These are phyloP conservation scores for Starmerella etchellsii DNA, from an alignment of 805 yeast species.

Conservation along the genomic window DNA sequence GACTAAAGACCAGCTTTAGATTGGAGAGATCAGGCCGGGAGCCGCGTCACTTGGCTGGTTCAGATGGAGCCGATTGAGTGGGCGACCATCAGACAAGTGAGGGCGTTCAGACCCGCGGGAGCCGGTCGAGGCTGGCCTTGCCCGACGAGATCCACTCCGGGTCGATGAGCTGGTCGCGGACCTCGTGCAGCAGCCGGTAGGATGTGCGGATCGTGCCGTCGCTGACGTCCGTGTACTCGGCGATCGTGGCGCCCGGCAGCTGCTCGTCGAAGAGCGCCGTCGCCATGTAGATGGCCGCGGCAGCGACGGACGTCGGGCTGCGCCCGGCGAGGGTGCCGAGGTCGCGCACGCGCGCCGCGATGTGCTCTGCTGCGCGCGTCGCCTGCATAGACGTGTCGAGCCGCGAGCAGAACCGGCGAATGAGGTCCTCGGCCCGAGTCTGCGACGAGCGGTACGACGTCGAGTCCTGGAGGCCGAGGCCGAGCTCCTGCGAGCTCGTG, in stretches of 20 bases:
- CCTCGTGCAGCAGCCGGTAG: slow-evolving; percentile 68
- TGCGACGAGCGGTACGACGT: slow-evolving; percentile 51
- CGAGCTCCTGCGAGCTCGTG: slow-evolving; percentile 28
- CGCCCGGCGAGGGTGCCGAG: slow-evolving; percentile 92
- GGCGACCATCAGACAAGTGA: no score
- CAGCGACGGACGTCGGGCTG: slow-evolving; percentile 94
- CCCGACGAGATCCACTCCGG: slow-evolving; percentile 64
- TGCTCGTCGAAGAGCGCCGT: slow-evolving; percentile 74
- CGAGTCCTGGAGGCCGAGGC: slow-evolving; percentile 18
- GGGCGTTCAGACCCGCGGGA: slow-evolving; percentile 28
- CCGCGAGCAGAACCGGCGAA: slow-evolving; percentile 91
- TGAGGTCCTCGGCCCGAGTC: slow-evolving; percentile 85
- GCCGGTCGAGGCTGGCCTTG: slow-evolving; percentile 40
- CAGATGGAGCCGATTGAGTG: no score
- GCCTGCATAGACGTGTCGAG: slow-evolving; percentile 75
- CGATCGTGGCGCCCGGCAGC: slow-evolving; percentile 63
- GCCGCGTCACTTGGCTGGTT: no score
- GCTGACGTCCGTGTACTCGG: slow-evolving; percentile 88
- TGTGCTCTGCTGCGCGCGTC: slow-evolving; percentile 83
- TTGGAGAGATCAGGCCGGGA: no score
- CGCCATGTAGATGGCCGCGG: slow-evolving; percentile 91
- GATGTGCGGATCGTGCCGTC: slow-evolving; percentile 95
- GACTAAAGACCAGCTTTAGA: no score
- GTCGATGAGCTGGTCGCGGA: slow-evolving; percentile 58
- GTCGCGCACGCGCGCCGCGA: slow-evolving; percentile 80